Evolutionary conservation across 768 basidiomycete species (phyloP).

Genomic region (Baorangia bicolor): DNA sequence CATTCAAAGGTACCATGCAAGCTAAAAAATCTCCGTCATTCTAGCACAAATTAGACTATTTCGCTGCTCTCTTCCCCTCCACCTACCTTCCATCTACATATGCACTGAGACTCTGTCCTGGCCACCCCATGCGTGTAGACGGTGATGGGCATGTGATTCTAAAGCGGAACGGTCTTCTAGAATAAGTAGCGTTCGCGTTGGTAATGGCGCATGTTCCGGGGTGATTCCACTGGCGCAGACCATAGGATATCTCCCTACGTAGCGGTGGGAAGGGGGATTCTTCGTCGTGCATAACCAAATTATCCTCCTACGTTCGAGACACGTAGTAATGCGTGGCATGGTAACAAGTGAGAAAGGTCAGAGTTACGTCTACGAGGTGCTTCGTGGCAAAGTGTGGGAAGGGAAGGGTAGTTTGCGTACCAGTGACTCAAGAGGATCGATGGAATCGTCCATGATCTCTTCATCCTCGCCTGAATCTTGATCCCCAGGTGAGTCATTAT

Average conservation of each 20-base stretch:
- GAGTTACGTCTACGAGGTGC: slow-evolving; percentile 31
- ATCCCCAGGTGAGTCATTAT: slow-evolving; percentile 7
- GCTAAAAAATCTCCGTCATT: background rate
- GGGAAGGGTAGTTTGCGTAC: slow-evolving; percentile 21
- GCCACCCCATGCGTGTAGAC: slow-evolving; percentile 20
- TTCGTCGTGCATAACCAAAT: slow-evolving; percentile 7
- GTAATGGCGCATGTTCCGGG: background rate
- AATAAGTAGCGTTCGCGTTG: background rate
- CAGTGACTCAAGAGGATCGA: slow-evolving; percentile 20
- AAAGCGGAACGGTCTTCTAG: slow-evolving; percentile 9
- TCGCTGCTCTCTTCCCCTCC: slow-evolving; percentile 13
- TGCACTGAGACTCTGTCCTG: slow-evolving; percentile 18
- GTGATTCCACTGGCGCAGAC: slow-evolving; percentile 1
- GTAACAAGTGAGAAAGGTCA: slow-evolving; percentile 24
- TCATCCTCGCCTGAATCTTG: slow-evolving; percentile 39
- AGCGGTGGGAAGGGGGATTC: too few species aligned
- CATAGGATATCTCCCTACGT: background rate
- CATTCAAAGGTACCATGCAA: slow-evolving; percentile 2
- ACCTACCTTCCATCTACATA: slow-evolving; percentile 21
- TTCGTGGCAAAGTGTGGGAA: slow-evolving; percentile 27
- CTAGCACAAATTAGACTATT: slow-evolving; percentile 6
- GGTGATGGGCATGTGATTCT: slow-evolving; percentile 18
- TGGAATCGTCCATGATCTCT: slow-evolving; percentile 1
- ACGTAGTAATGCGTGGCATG: slow-evolving; percentile 7
- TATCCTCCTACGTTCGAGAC: slow-evolving; percentile 14